Percentiles rank a stretch among this genome's conserved stretches.
These are phyloP conservation scores for Hypsizygus ulmarius DNA, from an alignment of 1,284 basidiomycete species.

Conservation along the genomic window DNA sequence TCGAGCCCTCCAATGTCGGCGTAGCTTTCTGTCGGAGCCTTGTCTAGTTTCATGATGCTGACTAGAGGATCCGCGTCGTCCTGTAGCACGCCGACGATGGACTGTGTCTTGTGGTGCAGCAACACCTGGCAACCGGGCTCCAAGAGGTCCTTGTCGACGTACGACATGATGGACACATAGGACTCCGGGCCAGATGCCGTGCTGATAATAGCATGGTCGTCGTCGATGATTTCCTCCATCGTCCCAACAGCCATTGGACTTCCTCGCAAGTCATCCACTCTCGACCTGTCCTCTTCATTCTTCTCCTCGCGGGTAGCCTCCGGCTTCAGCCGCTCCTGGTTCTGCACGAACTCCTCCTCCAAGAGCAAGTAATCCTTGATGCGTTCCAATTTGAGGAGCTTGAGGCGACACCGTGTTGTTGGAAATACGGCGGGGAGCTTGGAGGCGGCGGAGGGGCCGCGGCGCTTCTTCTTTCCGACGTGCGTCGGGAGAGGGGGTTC, in stretches of 20 bases:
- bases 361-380: conserved; percentile 98
- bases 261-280: conserved; percentile 93
- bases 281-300: conserved; percentile 92
- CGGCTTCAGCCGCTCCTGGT: conserved; percentile 89
- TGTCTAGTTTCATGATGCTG: conserved; percentile 98
- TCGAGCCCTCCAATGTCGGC: conserved; percentile 98
- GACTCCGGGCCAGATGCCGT: conserved; percentile 94
- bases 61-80: conserved; percentile 99
- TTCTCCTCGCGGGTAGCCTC: conserved; percentile 87
- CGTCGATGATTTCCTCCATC: conserved; percentile 99
- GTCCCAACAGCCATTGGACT: conserved; percentile 97
- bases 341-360: conserved; percentile 97
- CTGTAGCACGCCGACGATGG: conserved; percentile 93
- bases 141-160: conserved; percentile 97
- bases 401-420: conserved; percentile 93
- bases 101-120: conserved; percentile 94
- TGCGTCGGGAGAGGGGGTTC: conserved; percentile 97
- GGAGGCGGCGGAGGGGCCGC: conserved; percentile 87
- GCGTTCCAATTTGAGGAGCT: conserved; percentile 94
- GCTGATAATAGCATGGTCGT: conserved; percentile 99
- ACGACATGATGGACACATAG: conserved; percentile 98
- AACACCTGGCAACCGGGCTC: conserved; percentile 97
- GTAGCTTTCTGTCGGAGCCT: conserved; percentile 98
- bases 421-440: conserved; percentile 95
- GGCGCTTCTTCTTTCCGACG: conserved; percentile 92